Evolutionary conservation across 2,329 filamentous ascomycete species (phyloP).

Genomic region (Calonectria leucothoes): DNA sequence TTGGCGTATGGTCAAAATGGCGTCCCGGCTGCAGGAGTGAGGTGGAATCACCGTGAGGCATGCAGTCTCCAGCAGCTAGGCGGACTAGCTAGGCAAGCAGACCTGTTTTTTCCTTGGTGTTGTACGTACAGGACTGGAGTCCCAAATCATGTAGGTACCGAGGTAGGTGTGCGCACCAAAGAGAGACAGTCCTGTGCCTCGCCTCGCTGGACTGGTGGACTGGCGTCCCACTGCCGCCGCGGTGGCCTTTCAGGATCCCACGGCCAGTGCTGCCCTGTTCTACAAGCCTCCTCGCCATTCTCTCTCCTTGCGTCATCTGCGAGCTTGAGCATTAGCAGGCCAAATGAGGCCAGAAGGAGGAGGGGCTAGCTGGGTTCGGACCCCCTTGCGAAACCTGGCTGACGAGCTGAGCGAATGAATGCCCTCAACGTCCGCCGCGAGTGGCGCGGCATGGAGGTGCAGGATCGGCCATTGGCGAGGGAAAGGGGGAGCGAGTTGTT

Average conservation of each 20-base stretch:
- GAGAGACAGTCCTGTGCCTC: neutral
- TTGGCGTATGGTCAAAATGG: slow-evolving; percentile 8
- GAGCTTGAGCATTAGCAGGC: neutral
- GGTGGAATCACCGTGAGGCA: neutral
- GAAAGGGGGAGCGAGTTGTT: neutral
- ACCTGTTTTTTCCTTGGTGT: neutral
- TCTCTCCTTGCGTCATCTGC: neutral
- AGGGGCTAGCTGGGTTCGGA: slow-evolving; percentile 31
- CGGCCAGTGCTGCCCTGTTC: neutral
- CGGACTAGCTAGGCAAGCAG: neutral
- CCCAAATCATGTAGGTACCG: neutral
- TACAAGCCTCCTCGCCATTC: neutral
- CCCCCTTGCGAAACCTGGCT: slow-evolving; percentile 22
- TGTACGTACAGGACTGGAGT: neutral
- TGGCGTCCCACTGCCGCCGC: neutral
- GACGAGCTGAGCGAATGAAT: slow-evolving; percentile 5
- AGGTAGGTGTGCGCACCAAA: neutral
- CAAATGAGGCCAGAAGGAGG: slow-evolving; percentile 3
- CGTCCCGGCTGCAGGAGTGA: slow-evolving; percentile 3
- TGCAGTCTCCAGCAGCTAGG: slow-evolving; percentile 8
- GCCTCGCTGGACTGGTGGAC: neutral
- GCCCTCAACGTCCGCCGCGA: slow-evolving; percentile 12
- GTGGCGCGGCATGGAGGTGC: slow-evolving; percentile 8
- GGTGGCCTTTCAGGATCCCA: neutral
- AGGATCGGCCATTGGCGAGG: neutral